A percentile compares a stretch with the other conserved stretches of the same genome.
These are phyloP conservation scores for Paecilomyces dactylethromorphus DNA, from an alignment of 2,329 filamentous ascomycete genomes.

Conservation along the genomic window DNA sequence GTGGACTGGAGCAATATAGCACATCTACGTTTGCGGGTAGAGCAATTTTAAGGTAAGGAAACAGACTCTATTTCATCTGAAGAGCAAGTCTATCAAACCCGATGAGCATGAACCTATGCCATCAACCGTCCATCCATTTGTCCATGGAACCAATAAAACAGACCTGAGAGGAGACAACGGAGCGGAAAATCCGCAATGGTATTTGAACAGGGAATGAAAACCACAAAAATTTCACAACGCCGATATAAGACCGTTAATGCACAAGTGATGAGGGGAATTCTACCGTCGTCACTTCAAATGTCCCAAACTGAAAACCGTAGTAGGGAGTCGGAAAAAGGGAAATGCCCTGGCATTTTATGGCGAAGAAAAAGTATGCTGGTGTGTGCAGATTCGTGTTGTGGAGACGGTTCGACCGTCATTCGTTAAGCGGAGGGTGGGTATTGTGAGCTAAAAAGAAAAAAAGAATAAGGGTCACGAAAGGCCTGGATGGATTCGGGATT, in stretches of 20 bases:
- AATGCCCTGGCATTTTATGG: not conserved
- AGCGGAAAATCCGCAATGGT: not conserved
- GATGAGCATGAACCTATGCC: not conserved
- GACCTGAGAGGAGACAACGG: not conserved
- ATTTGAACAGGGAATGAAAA: not conserved
- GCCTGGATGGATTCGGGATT: constrained; percentile 31
- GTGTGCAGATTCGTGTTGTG: not conserved
- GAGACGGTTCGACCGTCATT: not conserved
- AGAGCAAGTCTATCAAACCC: not conserved
- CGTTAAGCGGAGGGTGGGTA: not conserved
- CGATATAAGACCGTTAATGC: not conserved
- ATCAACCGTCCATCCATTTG: not conserved
- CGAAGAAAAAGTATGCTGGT: not conserved
- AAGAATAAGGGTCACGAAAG: not conserved
- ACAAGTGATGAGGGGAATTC: not conserved
- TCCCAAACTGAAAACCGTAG: not conserved
- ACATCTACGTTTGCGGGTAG: too few species aligned
- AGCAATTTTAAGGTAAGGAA: not conserved
- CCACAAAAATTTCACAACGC: not conserved
- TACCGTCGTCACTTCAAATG: not conserved
- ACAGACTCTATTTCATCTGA: not conserved
- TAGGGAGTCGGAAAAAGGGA: not conserved
- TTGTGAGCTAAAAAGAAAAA: not conserved
- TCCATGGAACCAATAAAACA: not conserved
- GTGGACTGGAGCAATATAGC: too few species aligned